Evolutionary conservation across 2,329 filamentous ascomycete genomes (phyloP), one percentile per base, ranked within the genome.

Genomic region (Zasmidium cellare): DNA sequence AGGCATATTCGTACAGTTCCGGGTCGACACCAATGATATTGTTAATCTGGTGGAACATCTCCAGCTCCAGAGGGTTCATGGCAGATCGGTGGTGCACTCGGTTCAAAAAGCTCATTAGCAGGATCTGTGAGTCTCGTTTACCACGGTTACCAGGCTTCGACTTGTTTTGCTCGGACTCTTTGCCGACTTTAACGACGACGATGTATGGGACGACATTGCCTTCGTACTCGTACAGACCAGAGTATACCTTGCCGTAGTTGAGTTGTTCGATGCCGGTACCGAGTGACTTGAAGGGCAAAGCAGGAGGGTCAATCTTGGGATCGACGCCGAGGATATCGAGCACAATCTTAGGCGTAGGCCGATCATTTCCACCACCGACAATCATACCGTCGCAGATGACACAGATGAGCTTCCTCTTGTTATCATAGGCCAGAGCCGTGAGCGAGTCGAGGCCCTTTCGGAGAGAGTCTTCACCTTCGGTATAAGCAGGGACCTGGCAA

Each of bases 31-130:
- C 94, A 62, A 99, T 99, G 67, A 99, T 91, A 73, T 99, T 99
- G 83, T 97, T 96, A 80, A 99, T 91, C 74, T 99, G 94, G 72
- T 99, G 94, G 80, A 97, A 97, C 82, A 97, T 96, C 75, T 99
- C 94, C 47, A 99, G 80, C 74, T 99, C 94, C 12, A 99, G 86
- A 16, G 94, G 94, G 62, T 88, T 94, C 94, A 99, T 99, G 0
- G 93, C 88, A 1, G 90, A 82, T 62, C 92, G 90, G 75, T 97
- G 91, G 73, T 99, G 94, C 47, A 99, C 94, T 59, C 93, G 91
- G 78, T 99, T 99, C 68, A 99, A 85, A 84, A 99, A 99, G 77
- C 89, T 93, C 87, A 99, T 92, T 51, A 97, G 82, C 64, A 97
- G 77, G 69, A 99, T 91, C 76, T 99, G 94, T 31, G 93, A 96